phyloP scores from a whole-genome alignment of 306 rosid species.

The Dryas alaskensis region DNA sequence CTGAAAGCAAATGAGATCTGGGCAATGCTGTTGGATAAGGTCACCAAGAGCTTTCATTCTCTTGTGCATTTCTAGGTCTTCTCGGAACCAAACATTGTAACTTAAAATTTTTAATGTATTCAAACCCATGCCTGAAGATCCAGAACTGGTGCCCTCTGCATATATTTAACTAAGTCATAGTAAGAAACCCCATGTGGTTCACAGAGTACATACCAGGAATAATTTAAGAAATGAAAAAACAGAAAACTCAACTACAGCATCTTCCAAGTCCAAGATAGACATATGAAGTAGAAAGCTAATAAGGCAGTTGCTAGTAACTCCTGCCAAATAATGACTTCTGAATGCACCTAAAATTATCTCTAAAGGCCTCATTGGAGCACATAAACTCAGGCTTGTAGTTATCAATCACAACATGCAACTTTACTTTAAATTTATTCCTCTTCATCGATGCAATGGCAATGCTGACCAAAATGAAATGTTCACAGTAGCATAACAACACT shows the following conservation, averaged over 20 bases:
- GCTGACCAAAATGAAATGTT: background rate
- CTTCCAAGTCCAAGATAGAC: background rate
- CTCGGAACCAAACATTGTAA: slow-evolving; percentile 90
- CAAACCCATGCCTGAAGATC: slow-evolving; percentile 20
- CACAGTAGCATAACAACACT: too few relatives aligned
- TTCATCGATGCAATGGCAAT: background rate
- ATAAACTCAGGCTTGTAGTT: background rate
- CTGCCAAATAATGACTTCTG: background rate
- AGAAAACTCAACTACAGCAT: background rate
- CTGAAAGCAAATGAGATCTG: slow-evolving; percentile 59
- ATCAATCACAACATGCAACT: slow-evolving; percentile 1
- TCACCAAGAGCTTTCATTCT: slow-evolving; percentile 83
- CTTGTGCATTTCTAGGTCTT: slow-evolving; percentile 66
- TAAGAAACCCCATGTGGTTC: background rate
- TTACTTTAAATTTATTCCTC: background rate
- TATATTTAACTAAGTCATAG: background rate
- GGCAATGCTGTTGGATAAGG: slow-evolving; percentile 64
- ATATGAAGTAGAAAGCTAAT: background rate
- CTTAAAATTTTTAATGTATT: slow-evolving; percentile 51
- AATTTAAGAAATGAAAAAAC: background rate
- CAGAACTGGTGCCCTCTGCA: slow-evolving; percentile 41
- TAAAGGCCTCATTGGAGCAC: background rate
- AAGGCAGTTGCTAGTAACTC: background rate
- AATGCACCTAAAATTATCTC: background rate
- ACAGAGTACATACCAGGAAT: background rate